Conservation (phyloP, 2,329 filamentous ascomycete species). For the Aspergillus tubingensis region DNA sequence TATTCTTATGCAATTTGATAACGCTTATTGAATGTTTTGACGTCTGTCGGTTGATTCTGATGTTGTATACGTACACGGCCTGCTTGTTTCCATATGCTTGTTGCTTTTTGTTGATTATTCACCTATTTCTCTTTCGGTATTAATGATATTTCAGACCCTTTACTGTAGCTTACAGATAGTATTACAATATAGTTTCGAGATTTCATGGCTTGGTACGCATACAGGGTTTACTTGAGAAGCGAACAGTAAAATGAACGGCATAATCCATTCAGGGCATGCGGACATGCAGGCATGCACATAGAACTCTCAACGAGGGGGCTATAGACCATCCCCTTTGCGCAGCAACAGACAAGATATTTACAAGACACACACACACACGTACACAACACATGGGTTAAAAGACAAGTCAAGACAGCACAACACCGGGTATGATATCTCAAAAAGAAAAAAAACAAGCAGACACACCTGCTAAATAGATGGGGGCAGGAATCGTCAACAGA, state of each 20-base stretch:
- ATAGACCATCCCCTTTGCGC: not conserved
- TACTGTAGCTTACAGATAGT: too few species aligned
- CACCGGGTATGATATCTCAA: conserved; percentile 5
- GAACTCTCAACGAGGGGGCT: not conserved
- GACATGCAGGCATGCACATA: conserved; percentile 1
- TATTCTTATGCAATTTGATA: not conserved
- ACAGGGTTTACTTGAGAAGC: not conserved
- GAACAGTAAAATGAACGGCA: not conserved
- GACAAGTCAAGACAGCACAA: not conserved
- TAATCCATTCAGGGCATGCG: conserved; percentile 2
- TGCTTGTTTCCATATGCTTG: not conserved
- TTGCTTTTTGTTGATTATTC: not conserved
- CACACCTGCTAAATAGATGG: conserved; percentile 1
- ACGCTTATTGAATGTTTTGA: not conserved
- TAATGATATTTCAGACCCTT: too few species aligned
- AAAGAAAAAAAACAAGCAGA: not conserved
- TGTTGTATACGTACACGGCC: not conserved
- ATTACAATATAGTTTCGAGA: too few species aligned
- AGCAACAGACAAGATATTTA: conserved; percentile 1
- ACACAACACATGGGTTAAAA: not conserved
- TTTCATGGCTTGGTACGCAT: not conserved
- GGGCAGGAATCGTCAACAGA: not conserved
- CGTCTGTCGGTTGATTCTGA: not conserved
- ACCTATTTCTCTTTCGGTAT: too few species aligned
- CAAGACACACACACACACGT: not conserved